Conservation (phyloP, 306 rosid species). For the Cucurbita ficifolia region DNA sequence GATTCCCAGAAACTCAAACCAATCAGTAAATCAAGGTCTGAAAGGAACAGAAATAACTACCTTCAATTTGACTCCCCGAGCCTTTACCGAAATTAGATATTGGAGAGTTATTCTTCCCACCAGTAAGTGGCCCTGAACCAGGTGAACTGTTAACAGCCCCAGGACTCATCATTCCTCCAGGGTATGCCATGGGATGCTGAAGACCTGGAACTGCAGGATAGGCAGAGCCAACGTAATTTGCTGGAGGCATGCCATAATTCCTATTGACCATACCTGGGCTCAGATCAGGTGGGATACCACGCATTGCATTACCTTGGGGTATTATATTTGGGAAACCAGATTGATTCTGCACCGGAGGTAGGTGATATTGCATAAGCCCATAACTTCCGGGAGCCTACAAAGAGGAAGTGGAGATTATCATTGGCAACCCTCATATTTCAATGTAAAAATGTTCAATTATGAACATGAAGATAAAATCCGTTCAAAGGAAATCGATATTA, state of each 20-base stretch:
- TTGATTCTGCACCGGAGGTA: conserved; percentile 86
- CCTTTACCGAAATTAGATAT: conserved; percentile 45
- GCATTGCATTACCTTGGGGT: conserved; percentile 69
- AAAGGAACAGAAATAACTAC: conserved; percentile 24
- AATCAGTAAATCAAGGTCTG: neutral
- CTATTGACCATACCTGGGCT: conserved; percentile 52
- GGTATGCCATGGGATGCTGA: conserved; percentile 75
- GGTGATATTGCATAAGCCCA: conserved; percentile 78
- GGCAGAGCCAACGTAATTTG: conserved; percentile 54
- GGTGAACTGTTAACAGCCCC: conserved; percentile 59
- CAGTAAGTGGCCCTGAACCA: conserved; percentile 49
- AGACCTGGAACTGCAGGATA: conserved; percentile 73
- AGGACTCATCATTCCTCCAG: conserved; percentile 65
- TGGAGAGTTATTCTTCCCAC: conserved; percentile 34
- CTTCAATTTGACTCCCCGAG: conserved; percentile 79
- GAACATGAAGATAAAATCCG: neutral
- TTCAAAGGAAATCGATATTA: neutral
- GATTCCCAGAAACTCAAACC: neutral
- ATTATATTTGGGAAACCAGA: conserved; percentile 79
- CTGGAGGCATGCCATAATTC: conserved; percentile 57
- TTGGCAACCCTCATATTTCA: neutral
- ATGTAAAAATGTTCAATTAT: neutral
- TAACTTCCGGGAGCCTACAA: conserved; percentile 70
- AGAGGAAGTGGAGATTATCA: conserved; percentile 14
- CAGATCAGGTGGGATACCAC: conserved; percentile 46